Base-by-base conservation (phyloP, 306 rosid genomes). In the Vicia faba region DNA sequence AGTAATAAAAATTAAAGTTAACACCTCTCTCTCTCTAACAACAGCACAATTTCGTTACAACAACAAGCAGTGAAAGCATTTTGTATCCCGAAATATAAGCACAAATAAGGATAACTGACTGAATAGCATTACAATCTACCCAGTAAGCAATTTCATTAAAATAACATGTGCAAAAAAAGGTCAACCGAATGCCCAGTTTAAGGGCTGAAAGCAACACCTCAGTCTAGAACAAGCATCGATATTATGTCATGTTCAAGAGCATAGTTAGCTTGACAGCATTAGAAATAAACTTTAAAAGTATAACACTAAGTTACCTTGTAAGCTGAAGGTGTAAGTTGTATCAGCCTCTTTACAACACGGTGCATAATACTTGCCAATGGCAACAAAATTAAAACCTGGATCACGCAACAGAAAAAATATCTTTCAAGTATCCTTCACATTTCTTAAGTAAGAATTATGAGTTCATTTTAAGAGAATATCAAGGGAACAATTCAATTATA, bases 341-440 rank as follows among this genome's bases (percentile, higher is more conserved):
- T 75, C 61, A 92, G 81, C 87, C 96, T 89, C 86, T 86, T 88
- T 46, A 92, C 90, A 76, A 88, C 88, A 75, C 91, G 88, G 18
- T 76, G 78, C 14, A 83, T 72, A 31, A 80, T 83, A 82, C 89
- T 84, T 50, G 80, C 92, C 73, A 89, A 57, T 4, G 98, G 96
- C 86, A 92, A 79, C 62, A 92, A 57, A 65, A 92, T 79, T 81
- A 92, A 79, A 80, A 92, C 93, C 98, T 92, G 88, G 45, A 49
- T 56, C 75, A 78, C 29, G 54, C 31, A 75, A 53, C 15, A 8
- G 74, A 44, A 69, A 70, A 31, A 48, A 44, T 25, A 73, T 64
- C 14, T 14, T 2, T 40, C 3, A 62, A 56, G 56, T 62, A 18
- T 49, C 65, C 40, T 55, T 51, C 25, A 36, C 71, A 53, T 28